Evolutionary conservation across 805 yeast genomes (phyloP), one percentile per base, ranked within the genome.

Genomic region (Jamesozyma jinghongensis): DNA sequence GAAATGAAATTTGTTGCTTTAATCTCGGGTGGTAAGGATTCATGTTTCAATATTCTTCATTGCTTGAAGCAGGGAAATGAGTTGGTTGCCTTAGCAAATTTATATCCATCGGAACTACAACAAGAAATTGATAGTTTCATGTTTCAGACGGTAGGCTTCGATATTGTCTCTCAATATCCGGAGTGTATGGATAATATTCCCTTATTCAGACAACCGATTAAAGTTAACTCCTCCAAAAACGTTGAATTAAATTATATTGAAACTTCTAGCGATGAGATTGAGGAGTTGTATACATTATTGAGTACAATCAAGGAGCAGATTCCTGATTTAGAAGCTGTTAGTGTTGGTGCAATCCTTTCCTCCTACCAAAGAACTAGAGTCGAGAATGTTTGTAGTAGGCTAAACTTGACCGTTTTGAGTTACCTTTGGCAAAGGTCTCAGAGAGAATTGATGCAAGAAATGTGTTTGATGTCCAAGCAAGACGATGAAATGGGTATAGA

Each of bases 81-180:
- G 51, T 66, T 92, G 5, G 75, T 75, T 0, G 96, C 95, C 1
- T 62, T 90, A 36, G 97, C 87, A 0, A 92, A 92, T 53, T 61
- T 92, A 45, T 76, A 77, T 52, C 96, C 96, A 1, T 69, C 70
- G 1, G 61, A 58, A 27, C 53, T 49, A 4, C 56, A 62, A 19
- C 81, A 78, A 49, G 98, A 92, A 59, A 65, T 92, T 40, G 97
- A 92, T 59, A 85, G 95, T 40, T 90, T 81, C 56, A 92, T 92
- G 98, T 92, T 85, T 61, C 98, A 92, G 62, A 92, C 98, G 0
- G 97, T 92, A 6, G 98, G 98, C 0, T 92, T 84, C 59, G 85
- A 82, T 46, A 75, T 83, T 3, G 69, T 92, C 2, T 70, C 74
- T 0, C 61, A 66, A 40, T 85, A 88, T 54, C 65, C 73, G 3